These are phyloP conservation scores for Monilinia fructicola DNA, from an alignment of 2,329 filamentous ascomycete species.

Conservation along the genomic window DNA sequence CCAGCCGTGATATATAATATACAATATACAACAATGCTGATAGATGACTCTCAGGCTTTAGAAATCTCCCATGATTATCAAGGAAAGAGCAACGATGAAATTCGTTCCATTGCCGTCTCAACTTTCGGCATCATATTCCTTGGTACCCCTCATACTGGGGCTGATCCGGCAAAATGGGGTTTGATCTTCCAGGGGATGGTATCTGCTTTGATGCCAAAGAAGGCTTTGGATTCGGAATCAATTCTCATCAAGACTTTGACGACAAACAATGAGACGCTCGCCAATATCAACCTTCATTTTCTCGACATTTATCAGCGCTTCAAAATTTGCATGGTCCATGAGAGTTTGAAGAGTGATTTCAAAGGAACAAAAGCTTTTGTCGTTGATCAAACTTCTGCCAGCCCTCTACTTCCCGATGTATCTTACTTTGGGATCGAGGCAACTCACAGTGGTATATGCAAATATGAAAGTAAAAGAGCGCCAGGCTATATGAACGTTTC, in stretches of 20 bases:
- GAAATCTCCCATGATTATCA: slow-evolving; percentile 64
- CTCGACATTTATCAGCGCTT: slow-evolving; percentile 69
- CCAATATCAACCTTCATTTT: slow-evolving; percentile 73
- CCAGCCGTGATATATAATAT: too few species aligned
- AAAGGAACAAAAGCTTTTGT: slow-evolving; percentile 62
- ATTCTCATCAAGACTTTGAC: slow-evolving; percentile 70
- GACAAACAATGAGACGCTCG: slow-evolving; percentile 69
- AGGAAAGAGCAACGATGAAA: slow-evolving; percentile 59
- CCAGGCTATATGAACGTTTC: slow-evolving; percentile 55
- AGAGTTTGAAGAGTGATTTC: slow-evolving; percentile 69
- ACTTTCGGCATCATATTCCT: slow-evolving; percentile 77
- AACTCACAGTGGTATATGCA: slow-evolving; percentile 71
- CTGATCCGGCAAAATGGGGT: slow-evolving; percentile 67
- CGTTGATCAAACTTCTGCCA: slow-evolving; percentile 68
- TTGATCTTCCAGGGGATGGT: slow-evolving; percentile 67
- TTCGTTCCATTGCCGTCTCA: slow-evolving; percentile 68
- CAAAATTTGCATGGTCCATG: slow-evolving; percentile 74
- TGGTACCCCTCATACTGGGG: slow-evolving; percentile 72
- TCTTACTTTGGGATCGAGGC: slow-evolving; percentile 74
- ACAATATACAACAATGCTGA: neutral
- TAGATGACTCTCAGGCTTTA: slow-evolving; percentile 46
- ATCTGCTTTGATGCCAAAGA: slow-evolving; percentile 62
- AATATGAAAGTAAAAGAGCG: slow-evolving; percentile 62
- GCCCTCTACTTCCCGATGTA: slow-evolving; percentile 67
- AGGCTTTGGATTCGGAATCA: slow-evolving; percentile 65